Conservation (phyloP, 306 rosid species). For the Rosa rugosa region DNA sequence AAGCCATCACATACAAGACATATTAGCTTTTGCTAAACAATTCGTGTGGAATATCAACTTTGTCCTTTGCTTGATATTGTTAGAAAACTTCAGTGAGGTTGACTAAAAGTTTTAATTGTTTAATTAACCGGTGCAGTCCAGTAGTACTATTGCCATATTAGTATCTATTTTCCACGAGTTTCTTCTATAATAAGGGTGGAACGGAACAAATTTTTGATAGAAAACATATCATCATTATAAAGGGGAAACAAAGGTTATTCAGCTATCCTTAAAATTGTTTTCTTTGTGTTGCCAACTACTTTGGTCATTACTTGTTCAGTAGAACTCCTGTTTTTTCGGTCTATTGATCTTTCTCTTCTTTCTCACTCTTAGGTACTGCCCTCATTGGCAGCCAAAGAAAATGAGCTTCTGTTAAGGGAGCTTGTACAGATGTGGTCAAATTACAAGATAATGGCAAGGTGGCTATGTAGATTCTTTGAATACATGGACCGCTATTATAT, state of each 20-base stretch:
- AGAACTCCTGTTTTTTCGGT: background rate
- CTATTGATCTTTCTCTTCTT: background rate
- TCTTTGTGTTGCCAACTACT: background rate
- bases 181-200: background rate
- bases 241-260: background rate
- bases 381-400: background rate
- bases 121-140: background rate
- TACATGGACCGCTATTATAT: conserved; percentile 3
- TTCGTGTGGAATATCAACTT: background rate
- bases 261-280: background rate
- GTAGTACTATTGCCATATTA: background rate
- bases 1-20: background rate
- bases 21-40: background rate
- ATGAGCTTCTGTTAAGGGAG: conserved; percentile 5
- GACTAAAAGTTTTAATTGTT: background rate
- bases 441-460: background rate
- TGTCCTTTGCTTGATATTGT: background rate
- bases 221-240: background rate
- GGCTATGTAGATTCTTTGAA: conserved; percentile 13
- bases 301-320: background rate
- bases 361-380: background rate
- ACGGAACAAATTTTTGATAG: background rate
- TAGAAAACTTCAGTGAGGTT: background rate
- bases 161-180: background rate
- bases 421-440: conserved; percentile 4